Evolutionary conservation across 2,329 filamentous ascomycete species (phyloP), one percentile per base, ranked within the genome.

Genomic region (Pseudomassariella vexata): DNA sequence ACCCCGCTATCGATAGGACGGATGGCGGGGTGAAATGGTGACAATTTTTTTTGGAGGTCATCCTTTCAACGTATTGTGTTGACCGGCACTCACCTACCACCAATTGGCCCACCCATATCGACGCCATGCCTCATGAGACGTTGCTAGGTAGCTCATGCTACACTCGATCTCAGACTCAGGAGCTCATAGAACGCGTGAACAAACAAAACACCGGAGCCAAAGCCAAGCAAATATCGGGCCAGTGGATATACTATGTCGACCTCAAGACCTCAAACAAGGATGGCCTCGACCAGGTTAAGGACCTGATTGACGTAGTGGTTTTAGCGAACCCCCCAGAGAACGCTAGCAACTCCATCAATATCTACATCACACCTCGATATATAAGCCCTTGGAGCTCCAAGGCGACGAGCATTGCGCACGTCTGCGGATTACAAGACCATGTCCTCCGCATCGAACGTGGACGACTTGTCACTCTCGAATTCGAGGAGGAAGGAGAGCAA

Each of bases 381-480:
- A 89, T 78, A 2, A 95, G 89, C 24, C 92, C 92, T 55, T 98
- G 92, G 92, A 95, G 88, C 62, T 95, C 89, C 35, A 89, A 95
- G 60, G 90, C 89, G 18, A 95, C 90, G 28, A 90, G 80, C 55
- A 95, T 96, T 56, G 84, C 90, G 33, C 80, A 92, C 45, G 90
- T 95, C 19, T 96, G 90, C 55, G 89, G 85, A 17, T 67, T 96
- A 38, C 76, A 79, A 46, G 65, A 73, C 24, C 61, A 76, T 32
- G 72, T 83, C 19, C 74, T 81, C 53, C 81, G 90, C 36, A 85
- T 96, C 45, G 92, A 98, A 64, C 78, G 88, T 46, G 92, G 89
- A 32, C 77, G 92, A 48, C 73, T 83, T 47, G 72, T 96, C 40
- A 81, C 79, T 46, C 70, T 83, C 48, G 69, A 65, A 43, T 79